A percentile compares a stretch with the other conserved stretches of the same genome.
These are phyloP conservation scores for Sphaerobolus stellatus DNA, from an alignment of 1,284 basidiomycete genomes.

Conservation along the genomic window DNA sequence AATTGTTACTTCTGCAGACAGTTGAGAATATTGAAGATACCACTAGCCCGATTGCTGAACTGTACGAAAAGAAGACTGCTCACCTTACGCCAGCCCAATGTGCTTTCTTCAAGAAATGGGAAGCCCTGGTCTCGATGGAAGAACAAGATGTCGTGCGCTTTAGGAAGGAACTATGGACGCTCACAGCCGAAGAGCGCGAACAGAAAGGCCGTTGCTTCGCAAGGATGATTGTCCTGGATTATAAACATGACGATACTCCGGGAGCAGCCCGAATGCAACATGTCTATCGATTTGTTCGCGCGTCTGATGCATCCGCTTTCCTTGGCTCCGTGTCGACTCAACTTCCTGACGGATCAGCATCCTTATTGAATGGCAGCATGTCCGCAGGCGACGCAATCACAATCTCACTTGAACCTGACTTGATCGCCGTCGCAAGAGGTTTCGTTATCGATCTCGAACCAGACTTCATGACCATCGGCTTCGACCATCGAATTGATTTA, in stretches of 20 bases:
- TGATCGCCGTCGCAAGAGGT: slow-evolving; percentile 83
- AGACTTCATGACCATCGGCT: slow-evolving; percentile 66
- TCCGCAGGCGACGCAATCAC: slow-evolving; percentile 79
- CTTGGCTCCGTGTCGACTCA: slow-evolving; percentile 6
- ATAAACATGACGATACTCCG: slow-evolving; percentile 9
- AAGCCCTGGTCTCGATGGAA: slow-evolving; percentile 82
- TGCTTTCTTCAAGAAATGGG: slow-evolving; percentile 91
- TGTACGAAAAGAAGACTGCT: slow-evolving; percentile 77
- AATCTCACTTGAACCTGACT: slow-evolving; percentile 76
- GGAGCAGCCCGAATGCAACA: slow-evolving; percentile 36
- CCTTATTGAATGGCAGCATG: slow-evolving; percentile 80
- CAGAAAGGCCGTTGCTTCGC: slow-evolving; percentile 78
- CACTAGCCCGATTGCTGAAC: slow-evolving; percentile 68
- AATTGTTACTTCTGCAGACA: slow-evolving; percentile 45
- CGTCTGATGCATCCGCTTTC: background rate
- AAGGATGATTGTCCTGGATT: slow-evolving; percentile 66
- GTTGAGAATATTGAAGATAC: slow-evolving; percentile 63
- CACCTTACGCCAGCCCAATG: slow-evolving; percentile 73
- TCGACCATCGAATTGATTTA: slow-evolving; percentile 77
- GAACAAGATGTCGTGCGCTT: slow-evolving; percentile 84
- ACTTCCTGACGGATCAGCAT: slow-evolving; percentile 23
- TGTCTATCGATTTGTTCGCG: slow-evolving; percentile 66
- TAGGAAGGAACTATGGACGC: slow-evolving; percentile 92
- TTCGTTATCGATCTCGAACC: slow-evolving; percentile 77
- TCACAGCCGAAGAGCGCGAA: slow-evolving; percentile 80